Base-by-base conservation (phyloP, 306 rosid genomes). In the Abrus pulchellus region DNA sequence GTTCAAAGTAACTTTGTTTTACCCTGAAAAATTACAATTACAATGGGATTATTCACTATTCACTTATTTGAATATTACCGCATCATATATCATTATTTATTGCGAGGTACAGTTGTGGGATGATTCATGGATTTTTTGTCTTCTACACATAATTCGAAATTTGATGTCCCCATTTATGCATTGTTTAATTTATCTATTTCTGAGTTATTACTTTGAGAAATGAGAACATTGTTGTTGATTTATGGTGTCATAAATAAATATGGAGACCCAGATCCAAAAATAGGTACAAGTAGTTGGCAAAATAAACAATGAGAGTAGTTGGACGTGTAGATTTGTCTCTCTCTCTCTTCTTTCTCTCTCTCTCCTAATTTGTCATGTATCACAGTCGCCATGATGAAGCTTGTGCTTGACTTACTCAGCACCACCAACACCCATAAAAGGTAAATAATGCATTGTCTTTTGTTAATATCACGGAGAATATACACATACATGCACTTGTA, bases 211-310 rank as follows among this genome's bases (percentile, higher is more conserved):
- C 9, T 56, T 14, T 67, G 44, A 12, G 72, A 61, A 47, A 32
- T 43, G 20, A 20, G 20, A 20, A 20, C 20, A 20, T 48, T 49
- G n/a, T 14, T 28, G 29, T 55, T 68, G 20, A 55, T 44, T 43
- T 76, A 38, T 56, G 75, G 41, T 53, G 67, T 14, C 8, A 60
- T 28, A 76, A 43, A 47, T 40, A 66, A n/a, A 53, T 8, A 64
- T 68, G 68, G 20, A 60, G 81, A 81, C 67, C 76, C 7, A 68
- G 85, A 76, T 68, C 73, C 74, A 50, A 62, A 36, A 49, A 45
- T 30, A 36, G 76, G 60, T 33, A 61, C 77, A 68, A 84, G 88
- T 85, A 32, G 75, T 88, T 90, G 89, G 83, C 54, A 68, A 68
- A 61, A 80, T 52, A 65, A 82, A 80, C 48, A 36, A 8, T 48